phyloP scores from a whole-genome alignment of 768 basidiomycete genomes.

The Termitomyces sp. region DNA sequence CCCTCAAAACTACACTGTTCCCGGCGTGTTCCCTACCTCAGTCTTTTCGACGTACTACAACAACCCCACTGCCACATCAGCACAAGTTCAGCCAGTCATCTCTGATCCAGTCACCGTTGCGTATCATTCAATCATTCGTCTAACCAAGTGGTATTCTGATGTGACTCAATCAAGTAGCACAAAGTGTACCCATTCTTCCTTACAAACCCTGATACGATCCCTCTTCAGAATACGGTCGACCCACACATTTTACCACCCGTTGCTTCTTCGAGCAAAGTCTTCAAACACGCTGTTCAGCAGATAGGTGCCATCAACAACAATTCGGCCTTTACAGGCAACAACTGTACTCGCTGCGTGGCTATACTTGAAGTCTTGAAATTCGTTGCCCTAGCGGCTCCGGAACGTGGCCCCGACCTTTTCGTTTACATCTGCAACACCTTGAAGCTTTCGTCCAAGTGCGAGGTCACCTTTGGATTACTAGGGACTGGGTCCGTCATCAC shows the following conservation, averaged over 20 bases:
- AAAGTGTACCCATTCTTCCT: slow-evolving; percentile 54
- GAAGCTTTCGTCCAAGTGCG: slow-evolving; percentile 49
- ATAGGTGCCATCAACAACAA: slow-evolving; percentile 52
- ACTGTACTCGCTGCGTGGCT: slow-evolving; percentile 59
- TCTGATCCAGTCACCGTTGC: slow-evolving; percentile 65
- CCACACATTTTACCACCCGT: slow-evolving; percentile 63
- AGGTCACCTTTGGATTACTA: slow-evolving; percentile 39
- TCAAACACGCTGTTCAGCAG: slow-evolving; percentile 52
- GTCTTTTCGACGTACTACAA: slow-evolving; percentile 67
- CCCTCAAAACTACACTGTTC: slow-evolving; percentile 50
- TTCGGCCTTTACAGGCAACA: slow-evolving; percentile 47
- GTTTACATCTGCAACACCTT: slow-evolving; percentile 60
- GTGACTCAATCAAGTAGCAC: slow-evolving; percentile 38
- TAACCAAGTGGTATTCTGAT: not conserved
- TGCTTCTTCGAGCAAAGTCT: slow-evolving; percentile 41
- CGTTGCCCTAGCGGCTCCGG: slow-evolving; percentile 58
- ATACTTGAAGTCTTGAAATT: slow-evolving; percentile 63
- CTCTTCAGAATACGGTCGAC: slow-evolving; percentile 54
- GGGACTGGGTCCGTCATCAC: slow-evolving; percentile 60
- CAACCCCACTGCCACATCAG: slow-evolving; percentile 65
- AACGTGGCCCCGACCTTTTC: slow-evolving; percentile 52
- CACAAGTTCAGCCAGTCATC: slow-evolving; percentile 74
- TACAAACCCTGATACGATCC: slow-evolving; percentile 60
- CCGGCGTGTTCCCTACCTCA: slow-evolving; percentile 64
- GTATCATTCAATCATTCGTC: slow-evolving; percentile 5